These are phyloP conservation scores for Globisporangium cederbergense DNA, from an alignment of 352 stramenopile genomes.

Conservation along the genomic window DNA sequence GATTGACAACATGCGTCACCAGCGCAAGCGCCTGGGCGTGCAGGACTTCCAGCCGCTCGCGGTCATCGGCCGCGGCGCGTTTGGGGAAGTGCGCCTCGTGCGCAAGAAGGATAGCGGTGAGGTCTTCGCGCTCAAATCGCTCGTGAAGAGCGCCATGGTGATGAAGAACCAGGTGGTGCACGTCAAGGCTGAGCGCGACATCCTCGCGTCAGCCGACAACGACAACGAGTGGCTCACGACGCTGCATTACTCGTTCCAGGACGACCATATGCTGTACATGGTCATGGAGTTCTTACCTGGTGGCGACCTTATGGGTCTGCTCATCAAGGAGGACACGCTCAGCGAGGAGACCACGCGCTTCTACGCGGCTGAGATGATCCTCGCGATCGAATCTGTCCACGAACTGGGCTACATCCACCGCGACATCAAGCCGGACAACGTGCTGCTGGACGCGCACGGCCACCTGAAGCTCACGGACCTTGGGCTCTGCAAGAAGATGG, in stretches of 20 bases:
- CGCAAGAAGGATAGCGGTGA: constrained; percentile 81
- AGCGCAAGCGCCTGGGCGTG: constrained; percentile 75
- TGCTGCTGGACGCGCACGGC: constrained; percentile 95
- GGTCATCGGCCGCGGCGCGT: constrained; percentile 98
- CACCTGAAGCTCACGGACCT: constrained; percentile 99
- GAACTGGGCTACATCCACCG: constrained; percentile 98
- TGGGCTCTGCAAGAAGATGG: constrained; percentile 96
- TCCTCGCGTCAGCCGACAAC: constrained; percentile 91
- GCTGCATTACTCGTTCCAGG: constrained; percentile 98
- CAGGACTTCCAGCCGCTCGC: constrained; percentile 96
- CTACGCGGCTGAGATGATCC: constrained; percentile 98
- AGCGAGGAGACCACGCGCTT: constrained; percentile 87
- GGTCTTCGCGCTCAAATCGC: constrained; percentile 91
- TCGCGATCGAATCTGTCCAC: constrained; percentile 98
- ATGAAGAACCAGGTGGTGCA: constrained; percentile 95
- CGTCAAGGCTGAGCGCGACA: constrained; percentile 96
- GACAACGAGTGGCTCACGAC: constrained; percentile 97
- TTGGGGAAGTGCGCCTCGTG: constrained; percentile 95
- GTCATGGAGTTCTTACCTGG: constrained; percentile 99
- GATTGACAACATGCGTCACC: constrained; percentile 73
- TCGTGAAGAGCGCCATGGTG: constrained; percentile 90
- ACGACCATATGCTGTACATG: constrained; percentile 85
- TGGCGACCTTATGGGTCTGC: constrained; percentile 98
- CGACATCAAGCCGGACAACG: constrained; percentile 98
- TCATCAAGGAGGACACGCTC: constrained; percentile 98